A percentile compares a stretch with the other conserved stretches of the same genome.
phyloP scores from a whole-genome alignment of 2,329 filamentous ascomycete genomes.

The Arthrobotrys iridis region DNA sequence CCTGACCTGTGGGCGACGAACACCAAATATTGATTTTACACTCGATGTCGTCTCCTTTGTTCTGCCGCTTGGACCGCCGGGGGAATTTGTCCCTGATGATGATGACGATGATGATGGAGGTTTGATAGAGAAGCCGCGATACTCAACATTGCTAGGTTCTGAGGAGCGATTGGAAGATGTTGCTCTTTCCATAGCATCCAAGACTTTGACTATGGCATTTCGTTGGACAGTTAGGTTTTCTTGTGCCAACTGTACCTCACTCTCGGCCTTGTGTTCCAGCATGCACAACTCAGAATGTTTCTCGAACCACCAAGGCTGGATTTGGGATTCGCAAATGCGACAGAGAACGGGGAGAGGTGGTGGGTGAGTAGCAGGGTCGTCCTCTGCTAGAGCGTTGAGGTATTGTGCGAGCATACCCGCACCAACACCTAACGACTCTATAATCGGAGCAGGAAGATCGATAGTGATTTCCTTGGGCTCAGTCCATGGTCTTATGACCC shows the following conservation, averaged over 20 bases:
- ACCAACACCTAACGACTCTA: constrained; percentile 91
- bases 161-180: constrained; percentile 67
- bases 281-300: constrained; percentile 97
- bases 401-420: constrained; percentile 95
- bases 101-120: constrained; percentile 74
- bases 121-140: constrained; percentile 74
- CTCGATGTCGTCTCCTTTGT: constrained; percentile 65
- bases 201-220: constrained; percentile 90
- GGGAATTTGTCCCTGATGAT: constrained; percentile 68
- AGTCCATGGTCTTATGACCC: constrained; percentile 96
- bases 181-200: constrained; percentile 87
- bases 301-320: constrained; percentile 99
- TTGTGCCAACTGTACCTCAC: constrained; percentile 96
- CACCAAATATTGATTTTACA: constrained; percentile 75
- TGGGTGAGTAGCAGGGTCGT: constrained; percentile 78
- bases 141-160: constrained; percentile 59
- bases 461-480: constrained; percentile 93
- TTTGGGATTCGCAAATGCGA: constrained; percentile 96
- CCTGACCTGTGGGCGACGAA: constrained; percentile 85
- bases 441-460: constrained; percentile 85
- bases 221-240: constrained; percentile 92
- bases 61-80: constrained; percentile 70
- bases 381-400: constrained; percentile 86
- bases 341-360: constrained; percentile 88
- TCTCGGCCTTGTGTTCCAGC: constrained; percentile 94